A percentile compares a stretch with the other conserved stretches of the same genome.
These are phyloP conservation scores for Phialemoniopsis sp. DNA, from an alignment of 2,329 filamentous ascomycete species.

Conservation along the genomic window DNA sequence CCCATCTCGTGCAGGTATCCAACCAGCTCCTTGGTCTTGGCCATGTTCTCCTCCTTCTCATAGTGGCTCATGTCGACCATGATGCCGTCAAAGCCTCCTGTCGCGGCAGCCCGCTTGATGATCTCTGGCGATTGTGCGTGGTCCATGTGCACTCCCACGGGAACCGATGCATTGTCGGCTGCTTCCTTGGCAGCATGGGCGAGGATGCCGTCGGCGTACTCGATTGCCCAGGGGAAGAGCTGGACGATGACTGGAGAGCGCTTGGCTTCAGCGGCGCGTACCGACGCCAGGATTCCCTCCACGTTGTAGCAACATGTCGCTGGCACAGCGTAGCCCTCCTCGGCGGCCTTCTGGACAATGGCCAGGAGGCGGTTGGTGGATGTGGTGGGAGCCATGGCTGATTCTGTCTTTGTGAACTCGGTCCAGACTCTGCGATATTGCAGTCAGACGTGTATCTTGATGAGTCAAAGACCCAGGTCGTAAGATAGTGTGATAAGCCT, in stretches of 20 bases:
- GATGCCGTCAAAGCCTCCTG: slow-evolving; percentile 62
- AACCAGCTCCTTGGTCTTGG: slow-evolving; percentile 56
- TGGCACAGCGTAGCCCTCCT: slow-evolving; percentile 3
- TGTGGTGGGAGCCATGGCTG: too few species aligned
- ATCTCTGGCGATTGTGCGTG: slow-evolving; percentile 59
- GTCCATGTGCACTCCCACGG: slow-evolving; percentile 61
- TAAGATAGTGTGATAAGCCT: too few species aligned
- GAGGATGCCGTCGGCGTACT: slow-evolving; percentile 52
- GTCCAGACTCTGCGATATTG: too few species aligned
- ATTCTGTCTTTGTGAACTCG: too few species aligned
- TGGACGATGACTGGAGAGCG: slow-evolving; percentile 64
- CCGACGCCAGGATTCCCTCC: slow-evolving; percentile 64
- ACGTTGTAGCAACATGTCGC: slow-evolving; percentile 56
- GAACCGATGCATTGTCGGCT: slow-evolving; percentile 50
- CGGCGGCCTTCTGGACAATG: slow-evolving; percentile 6
- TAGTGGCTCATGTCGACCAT: slow-evolving; percentile 78
- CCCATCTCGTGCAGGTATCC: slow-evolving; percentile 57
- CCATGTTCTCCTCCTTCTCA: slow-evolving; percentile 66
- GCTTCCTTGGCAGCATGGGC: slow-evolving; percentile 51
- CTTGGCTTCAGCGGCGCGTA: slow-evolving; percentile 64
- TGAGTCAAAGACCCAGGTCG: too few species aligned
- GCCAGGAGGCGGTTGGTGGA: too few species aligned
- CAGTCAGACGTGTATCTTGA: too few species aligned
- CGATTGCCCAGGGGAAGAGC: slow-evolving; percentile 68
- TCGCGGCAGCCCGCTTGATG: slow-evolving; percentile 51